A percentile compares a stretch with the other conserved stretches of the same genome.
Conservation (phyloP, 768 basidiomycete genomes). For the Tricholoma matsutake region DNA sequence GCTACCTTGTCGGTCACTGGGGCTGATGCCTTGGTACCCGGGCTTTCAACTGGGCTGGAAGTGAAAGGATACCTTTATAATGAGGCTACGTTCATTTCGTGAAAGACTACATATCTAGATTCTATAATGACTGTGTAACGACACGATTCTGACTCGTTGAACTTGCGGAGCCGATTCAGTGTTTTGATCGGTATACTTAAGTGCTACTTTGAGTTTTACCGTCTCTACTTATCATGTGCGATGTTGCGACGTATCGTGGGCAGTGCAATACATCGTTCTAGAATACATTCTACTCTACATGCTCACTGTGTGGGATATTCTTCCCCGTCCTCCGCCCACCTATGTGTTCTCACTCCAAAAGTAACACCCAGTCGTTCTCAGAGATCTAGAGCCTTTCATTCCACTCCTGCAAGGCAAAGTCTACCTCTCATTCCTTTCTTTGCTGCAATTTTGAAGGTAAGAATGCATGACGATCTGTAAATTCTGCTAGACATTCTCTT, state of each 20-base stretch:
- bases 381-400: constrained; percentile 31
- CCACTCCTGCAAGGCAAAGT: constrained; percentile 31
- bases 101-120: not conserved
- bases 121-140: not conserved
- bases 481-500: constrained; percentile 9
- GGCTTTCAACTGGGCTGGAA: constrained; percentile 39
- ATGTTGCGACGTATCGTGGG: constrained; percentile 49
- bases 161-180: not conserved
- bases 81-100: constrained; percentile 89
- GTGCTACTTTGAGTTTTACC: no score
- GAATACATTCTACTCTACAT: not conserved
- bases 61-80: constrained; percentile 77
- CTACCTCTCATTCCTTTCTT: constrained; percentile 51
- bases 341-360: not conserved
- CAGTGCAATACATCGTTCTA: constrained; percentile 17
- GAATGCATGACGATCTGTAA: constrained; percentile 3
- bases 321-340: constrained; percentile 3
- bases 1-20: constrained; percentile 41
- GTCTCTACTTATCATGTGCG: constrained; percentile 38
- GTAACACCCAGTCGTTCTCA: not conserved
- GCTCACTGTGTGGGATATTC: not conserved
- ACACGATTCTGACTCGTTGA: not conserved
- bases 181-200: not conserved
- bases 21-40: constrained; percentile 36
- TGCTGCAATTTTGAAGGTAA: constrained; percentile 62